phyloP scores from a whole-genome alignment of 805 yeast genomes.

The Pichia membranifaciens region DNA sequence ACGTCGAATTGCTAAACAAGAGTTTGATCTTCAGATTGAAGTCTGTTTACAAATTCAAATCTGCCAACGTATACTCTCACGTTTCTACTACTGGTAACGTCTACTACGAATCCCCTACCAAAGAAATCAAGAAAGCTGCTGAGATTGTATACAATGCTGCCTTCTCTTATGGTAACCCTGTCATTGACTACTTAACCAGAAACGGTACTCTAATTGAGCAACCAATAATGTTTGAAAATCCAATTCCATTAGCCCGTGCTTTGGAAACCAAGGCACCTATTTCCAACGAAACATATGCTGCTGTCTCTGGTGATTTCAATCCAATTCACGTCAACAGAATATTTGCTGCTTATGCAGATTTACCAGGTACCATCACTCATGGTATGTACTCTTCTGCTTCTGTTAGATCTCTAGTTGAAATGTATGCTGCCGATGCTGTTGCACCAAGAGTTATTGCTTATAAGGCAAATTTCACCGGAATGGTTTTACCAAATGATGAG shows the following conservation, averaged over 20 bases:
- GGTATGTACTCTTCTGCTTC: conserved; percentile 99
- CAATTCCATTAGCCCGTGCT: conserved; percentile 73
- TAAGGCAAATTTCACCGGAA: conserved; percentile 85
- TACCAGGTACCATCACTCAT: conserved; percentile 97
- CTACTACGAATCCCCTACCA: conserved; percentile 83
- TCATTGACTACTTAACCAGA: conserved; percentile 85
- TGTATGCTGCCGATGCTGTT: conserved; percentile 97
- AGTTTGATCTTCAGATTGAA: conserved; percentile 84
- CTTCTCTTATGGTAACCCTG: conserved; percentile 95
- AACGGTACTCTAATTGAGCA: conserved; percentile 92
- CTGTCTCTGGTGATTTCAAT: conserved; percentile 96
- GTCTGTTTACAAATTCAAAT: conserved; percentile 76
- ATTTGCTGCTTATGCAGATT: conserved; percentile 84
- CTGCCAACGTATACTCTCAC: conserved; percentile 66
- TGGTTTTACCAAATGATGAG: conserved; percentile 95
- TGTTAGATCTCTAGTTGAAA: conserved; percentile 90
- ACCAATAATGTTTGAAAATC: conserved; percentile 83
- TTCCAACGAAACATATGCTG: conserved; percentile 93
- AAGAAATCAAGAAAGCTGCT: conserved; percentile 81
- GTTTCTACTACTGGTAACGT: conserved; percentile 84
- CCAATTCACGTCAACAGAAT: conserved; percentile 97
- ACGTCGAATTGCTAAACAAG: conserved; percentile 67
- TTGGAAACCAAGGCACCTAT: conserved; percentile 80
- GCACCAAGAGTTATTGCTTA: conserved; percentile 94
- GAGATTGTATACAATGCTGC: conserved; percentile 84